These are phyloP conservation scores for Tylopilus balloui DNA, from an alignment of 768 basidiomycete genomes.

Conservation along the genomic window DNA sequence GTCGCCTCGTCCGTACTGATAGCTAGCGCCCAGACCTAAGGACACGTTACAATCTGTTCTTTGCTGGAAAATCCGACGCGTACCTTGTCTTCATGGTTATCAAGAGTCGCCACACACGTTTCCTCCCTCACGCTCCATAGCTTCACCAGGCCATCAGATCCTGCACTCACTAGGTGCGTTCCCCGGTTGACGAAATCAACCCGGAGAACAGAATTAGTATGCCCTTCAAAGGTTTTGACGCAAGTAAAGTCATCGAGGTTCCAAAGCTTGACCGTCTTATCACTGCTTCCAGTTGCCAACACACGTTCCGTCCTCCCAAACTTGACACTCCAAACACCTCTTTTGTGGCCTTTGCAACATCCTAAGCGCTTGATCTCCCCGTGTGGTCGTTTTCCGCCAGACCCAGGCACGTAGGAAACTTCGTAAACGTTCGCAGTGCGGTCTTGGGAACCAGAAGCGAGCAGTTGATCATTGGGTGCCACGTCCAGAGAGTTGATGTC, in stretches of 20 bases:
- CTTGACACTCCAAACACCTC: slow-evolving; percentile 92
- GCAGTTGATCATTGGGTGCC: slow-evolving; percentile 79
- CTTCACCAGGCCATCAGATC: slow-evolving; percentile 94
- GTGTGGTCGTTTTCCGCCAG: slow-evolving; percentile 41
- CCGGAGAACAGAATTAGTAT: slow-evolving; percentile 92
- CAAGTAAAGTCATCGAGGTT: slow-evolving; percentile 91
- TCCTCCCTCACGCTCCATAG: slow-evolving; percentile 91
- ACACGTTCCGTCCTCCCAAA: slow-evolving; percentile 82
- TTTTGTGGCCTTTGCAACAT: slow-evolving; percentile 92
- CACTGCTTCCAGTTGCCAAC: slow-evolving; percentile 90
- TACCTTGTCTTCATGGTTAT: slow-evolving; percentile 98
- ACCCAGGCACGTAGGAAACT: slow-evolving; percentile 51
- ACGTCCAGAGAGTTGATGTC: slow-evolving; percentile 97
- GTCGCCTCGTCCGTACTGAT: slow-evolving; percentile 75
- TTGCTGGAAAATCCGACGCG: slow-evolving; percentile 16
- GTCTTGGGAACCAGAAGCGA: slow-evolving; percentile 95
- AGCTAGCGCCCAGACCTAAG: slow-evolving; percentile 93
- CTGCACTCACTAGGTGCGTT: slow-evolving; percentile 82
- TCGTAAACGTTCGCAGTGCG: slow-evolving; percentile 88
- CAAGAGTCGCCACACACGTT: slow-evolving; percentile 81
- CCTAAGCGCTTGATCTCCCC: slow-evolving; percentile 77
- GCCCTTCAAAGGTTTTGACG: slow-evolving; percentile 95
- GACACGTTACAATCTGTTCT: not conserved
- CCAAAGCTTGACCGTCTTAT: slow-evolving; percentile 94
- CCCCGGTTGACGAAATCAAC: slow-evolving; percentile 86